Conservation (phyloP, 139 green algal genomes). For the Chlamydomonas sp. region DNA sequence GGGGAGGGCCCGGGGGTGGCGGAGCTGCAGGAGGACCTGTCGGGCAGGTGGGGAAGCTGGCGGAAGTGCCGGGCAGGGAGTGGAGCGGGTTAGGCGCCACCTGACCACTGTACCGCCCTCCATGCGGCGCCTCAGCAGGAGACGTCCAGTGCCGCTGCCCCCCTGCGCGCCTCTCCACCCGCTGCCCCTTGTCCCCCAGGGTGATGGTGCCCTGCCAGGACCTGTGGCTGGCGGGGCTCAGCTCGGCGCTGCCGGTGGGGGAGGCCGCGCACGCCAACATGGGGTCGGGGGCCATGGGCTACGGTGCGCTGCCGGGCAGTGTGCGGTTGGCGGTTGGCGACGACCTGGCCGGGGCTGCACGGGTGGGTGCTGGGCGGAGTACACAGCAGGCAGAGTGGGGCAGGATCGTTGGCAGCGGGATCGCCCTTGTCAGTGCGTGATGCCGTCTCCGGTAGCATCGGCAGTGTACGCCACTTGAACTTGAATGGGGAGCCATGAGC, state of each 20-base stretch:
- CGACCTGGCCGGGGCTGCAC: conserved; percentile 7
- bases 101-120: too few relatives aligned
- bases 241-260: not conserved
- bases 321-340: conserved; percentile 8
- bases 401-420: too few relatives aligned
- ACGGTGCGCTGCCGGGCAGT: not conserved
- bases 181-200: not conserved
- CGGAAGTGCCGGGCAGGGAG: not conserved
- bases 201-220: conserved; percentile 31
- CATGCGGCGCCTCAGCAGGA: too few relatives aligned
- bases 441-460: not conserved
- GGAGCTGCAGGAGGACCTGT: conserved; percentile 27
- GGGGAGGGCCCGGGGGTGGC: not conserved
- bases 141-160: too few relatives aligned
- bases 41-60: conserved; percentile 3
- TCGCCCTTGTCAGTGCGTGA: too few relatives aligned
- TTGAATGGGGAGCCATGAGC: not conserved
- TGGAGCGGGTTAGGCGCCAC: too few relatives aligned
- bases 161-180: not conserved
- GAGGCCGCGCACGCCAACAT: not conserved
- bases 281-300: not conserved
- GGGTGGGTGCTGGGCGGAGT: not conserved
- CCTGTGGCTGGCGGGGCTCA: conserved; percentile 4
- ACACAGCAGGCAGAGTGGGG: not conserved
- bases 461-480: not conserved